These are phyloP conservation scores for Novymonas esmeraldas DNA, from an alignment of 208 protist species.

Conservation along the genomic window DNA sequence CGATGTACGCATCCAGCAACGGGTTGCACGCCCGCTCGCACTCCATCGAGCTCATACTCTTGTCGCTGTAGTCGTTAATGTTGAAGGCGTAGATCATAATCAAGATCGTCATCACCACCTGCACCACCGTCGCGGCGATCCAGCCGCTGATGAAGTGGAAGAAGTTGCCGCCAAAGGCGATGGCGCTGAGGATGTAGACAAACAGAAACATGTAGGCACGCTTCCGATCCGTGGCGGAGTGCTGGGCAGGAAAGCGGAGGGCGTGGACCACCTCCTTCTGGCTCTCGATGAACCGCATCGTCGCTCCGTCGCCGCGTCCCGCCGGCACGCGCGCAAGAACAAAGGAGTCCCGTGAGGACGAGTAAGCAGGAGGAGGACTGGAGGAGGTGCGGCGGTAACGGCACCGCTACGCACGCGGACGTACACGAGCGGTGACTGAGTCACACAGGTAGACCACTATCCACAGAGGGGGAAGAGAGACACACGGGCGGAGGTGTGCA, in stretches of 20 bases:
- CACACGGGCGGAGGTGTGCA: no score
- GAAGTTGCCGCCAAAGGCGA: conserved; percentile 52
- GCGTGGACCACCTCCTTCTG: conserved; percentile 78
- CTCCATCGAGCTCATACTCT: conserved; percentile 75
- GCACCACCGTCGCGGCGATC: conserved; percentile 57
- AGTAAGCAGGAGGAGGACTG: not conserved
- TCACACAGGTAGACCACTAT: no score
- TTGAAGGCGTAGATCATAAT: conserved; percentile 80
- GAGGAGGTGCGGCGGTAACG: no score
- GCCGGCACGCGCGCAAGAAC: not conserved
- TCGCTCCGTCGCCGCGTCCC: not conserved
- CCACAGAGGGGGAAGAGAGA: no score
- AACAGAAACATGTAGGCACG: conserved; percentile 82
- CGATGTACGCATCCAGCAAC: conserved; percentile 74
- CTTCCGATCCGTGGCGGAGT: conserved; percentile 79
- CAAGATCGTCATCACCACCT: conserved; percentile 74
- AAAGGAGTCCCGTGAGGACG: conserved; percentile 3
- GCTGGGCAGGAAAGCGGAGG: conserved; percentile 58
- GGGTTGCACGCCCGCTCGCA: conserved; percentile 82
- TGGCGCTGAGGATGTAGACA: conserved; percentile 63
- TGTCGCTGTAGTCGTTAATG: conserved; percentile 83
- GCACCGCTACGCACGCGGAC: no score
- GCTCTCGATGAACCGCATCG: conserved; percentile 77
- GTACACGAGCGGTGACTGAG: no score
- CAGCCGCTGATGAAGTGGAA: conserved; percentile 85